Evolutionary conservation across 2,329 filamentous ascomycete genomes (phyloP), one percentile per base, ranked within the genome.

Genomic region (Cladorrhinum sp.): DNA sequence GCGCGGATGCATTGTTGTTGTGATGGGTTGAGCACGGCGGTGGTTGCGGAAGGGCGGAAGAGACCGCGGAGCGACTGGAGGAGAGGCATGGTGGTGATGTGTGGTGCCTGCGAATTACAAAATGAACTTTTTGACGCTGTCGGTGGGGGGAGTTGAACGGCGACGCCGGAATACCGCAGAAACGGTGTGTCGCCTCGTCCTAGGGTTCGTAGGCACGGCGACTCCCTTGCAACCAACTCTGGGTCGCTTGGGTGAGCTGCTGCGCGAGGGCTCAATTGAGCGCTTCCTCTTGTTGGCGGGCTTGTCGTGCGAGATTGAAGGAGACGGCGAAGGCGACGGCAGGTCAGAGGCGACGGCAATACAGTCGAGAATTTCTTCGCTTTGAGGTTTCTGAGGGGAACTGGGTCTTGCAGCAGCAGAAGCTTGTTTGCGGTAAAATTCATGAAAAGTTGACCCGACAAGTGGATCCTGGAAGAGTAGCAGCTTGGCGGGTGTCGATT

Each of bases 61-160:
- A 67, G 57, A 57, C 64, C 65, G 28, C 64, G 60, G 57, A 68
- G 61, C 33, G 64, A 63, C 18, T 46, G 59, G 52, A 59, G 21
- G 55, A 63, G 60, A 7, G 64, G 61, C 65, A 66, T 68, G 26
- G 18, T 62, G 33, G 20, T 36, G 26, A 5, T 42, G 36, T 42
- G 36, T 42, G 36, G 36, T 16, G 10, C 3, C 36, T 5, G 5
- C 16, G 6, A 3, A 7, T 30, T 4, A 30, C 26, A 30, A 10
- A 30, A 4, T 30, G 26, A 30, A 30, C 26, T 10, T 5, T 30
- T 30, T 30, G 10, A 30, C 26, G 26, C 26, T 30, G 26, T 30
- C 26, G 5, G 4, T 30, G 10, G 4, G 5, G 26, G 26, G 5
- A 30, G 26, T 5, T 5, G 5, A 10, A 30, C 26, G 26, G 26